Conservation (phyloP, 2,329 filamentous ascomycete genomes). For the Simplicillium aogashimaense region DNA sequence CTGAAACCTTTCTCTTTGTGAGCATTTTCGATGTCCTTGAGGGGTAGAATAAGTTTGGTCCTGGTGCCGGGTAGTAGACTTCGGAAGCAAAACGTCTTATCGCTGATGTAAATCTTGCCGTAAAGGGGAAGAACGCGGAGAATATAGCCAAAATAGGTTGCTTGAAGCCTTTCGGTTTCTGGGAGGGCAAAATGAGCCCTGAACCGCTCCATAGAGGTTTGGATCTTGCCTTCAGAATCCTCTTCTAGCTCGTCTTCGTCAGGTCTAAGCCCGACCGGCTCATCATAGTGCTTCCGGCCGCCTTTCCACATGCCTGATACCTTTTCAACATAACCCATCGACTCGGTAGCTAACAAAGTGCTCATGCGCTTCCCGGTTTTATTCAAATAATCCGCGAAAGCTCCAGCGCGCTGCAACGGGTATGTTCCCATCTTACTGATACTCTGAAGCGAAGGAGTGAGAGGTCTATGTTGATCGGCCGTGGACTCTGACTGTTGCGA, state of each 20-base stretch:
- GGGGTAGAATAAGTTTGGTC: slow-evolving; percentile 83
- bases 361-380: slow-evolving; percentile 74
- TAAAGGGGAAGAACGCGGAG: slow-evolving; percentile 84
- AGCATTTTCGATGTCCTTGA: slow-evolving; percentile 86
- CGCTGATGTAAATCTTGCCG: slow-evolving; percentile 92
- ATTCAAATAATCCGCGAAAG: slow-evolving; percentile 74
- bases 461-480: slow-evolving; percentile 3
- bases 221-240: slow-evolving; percentile 53
- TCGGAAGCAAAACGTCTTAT: slow-evolving; percentile 82
- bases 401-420: slow-evolving; percentile 73
- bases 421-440: slow-evolving; percentile 57
- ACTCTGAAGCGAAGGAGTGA: slow-evolving; percentile 37
- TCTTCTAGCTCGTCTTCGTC: slow-evolving; percentile 47
- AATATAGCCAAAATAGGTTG: slow-evolving; percentile 88
- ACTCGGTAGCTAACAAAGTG: slow-evolving; percentile 73
- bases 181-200: slow-evolving; percentile 86
- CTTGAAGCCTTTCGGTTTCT: slow-evolving; percentile 69
- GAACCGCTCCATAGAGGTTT: slow-evolving; percentile 69
- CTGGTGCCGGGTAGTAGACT: slow-evolving; percentile 81
- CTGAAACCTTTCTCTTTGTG: slow-evolving; percentile 93
- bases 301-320: slow-evolving; percentile 97
- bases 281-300: slow-evolving; percentile 78
- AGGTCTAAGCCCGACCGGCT: slow-evolving; percentile 37
- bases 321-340: slow-evolving; percentile 94
- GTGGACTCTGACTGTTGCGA: slow-evolving; percentile 1